Percentiles rank a stretch among this genome's conserved stretches.
Conservation (phyloP, 2,329 filamentous ascomycete species). For the Aureobasidium sp. region DNA sequence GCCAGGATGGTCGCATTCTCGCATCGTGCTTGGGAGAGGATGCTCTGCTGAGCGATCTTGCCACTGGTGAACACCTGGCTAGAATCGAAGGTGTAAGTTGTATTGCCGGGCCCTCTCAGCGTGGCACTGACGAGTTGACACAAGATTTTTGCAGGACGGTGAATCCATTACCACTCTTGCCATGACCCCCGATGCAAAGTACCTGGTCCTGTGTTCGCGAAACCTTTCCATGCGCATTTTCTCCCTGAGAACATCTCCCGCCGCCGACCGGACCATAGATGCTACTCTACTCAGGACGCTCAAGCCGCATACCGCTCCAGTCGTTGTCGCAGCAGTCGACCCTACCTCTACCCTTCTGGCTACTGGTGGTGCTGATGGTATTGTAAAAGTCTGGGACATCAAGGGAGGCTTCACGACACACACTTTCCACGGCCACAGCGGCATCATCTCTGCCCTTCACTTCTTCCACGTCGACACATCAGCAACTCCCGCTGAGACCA, state of each 20-base stretch:
- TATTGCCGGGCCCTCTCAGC: conserved; percentile 17
- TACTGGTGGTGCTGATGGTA: conserved; percentile 86
- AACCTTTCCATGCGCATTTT: conserved; percentile 96
- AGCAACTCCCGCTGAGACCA: conserved; percentile 19
- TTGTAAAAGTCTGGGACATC: conserved; percentile 96
- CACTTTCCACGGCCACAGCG: conserved; percentile 88
- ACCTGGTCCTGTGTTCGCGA: conserved; percentile 84
- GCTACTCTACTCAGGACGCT: conserved; percentile 68
- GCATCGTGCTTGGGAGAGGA: conserved; percentile 90
- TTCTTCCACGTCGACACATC: conserved; percentile 63
- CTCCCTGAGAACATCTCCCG: conserved; percentile 54
- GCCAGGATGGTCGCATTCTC: conserved; percentile 72
- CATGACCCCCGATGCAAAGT: conserved; percentile 84
- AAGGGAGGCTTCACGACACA: conserved; percentile 84
- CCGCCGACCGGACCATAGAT: conserved; percentile 52
- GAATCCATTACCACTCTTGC: conserved; percentile 68
- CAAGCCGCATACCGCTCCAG: conserved; percentile 85
- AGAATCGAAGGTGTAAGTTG: conserved; percentile 75
- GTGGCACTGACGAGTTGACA: conserved; percentile 34
- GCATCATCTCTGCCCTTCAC: conserved; percentile 80
- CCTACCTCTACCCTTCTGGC: conserved; percentile 82
- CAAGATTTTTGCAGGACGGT: conserved; percentile 38
- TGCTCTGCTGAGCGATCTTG: conserved; percentile 76
- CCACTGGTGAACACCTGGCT: conserved; percentile 73
- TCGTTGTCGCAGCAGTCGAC: conserved; percentile 79